Conservation (phyloP, 768 basidiomycete species). For the Psilocybe azurescens region DNA sequence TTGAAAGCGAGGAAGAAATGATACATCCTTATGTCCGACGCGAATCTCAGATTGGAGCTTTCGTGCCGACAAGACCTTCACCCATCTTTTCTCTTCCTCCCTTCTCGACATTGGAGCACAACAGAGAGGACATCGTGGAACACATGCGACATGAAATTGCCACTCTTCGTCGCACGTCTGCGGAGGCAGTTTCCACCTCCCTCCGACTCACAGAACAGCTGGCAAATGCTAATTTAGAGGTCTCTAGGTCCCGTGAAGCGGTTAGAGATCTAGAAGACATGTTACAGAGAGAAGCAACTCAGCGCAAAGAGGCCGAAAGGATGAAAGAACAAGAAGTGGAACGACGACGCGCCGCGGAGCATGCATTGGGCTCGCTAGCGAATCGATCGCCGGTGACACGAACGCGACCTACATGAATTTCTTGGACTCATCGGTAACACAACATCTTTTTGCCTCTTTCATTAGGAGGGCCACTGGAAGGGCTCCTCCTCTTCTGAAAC, state of each 20-base stretch:
- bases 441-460: background rate
- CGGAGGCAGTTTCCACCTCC: slow-evolving; percentile 70
- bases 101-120: slow-evolving; percentile 42
- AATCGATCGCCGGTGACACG: slow-evolving; percentile 23
- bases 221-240: slow-evolving; percentile 66
- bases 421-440: background rate
- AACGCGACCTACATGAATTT: slow-evolving; percentile 3
- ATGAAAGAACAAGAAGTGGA: slow-evolving; percentile 61
- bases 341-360: slow-evolving; percentile 33
- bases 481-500: background rate
- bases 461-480: slow-evolving; percentile 1
- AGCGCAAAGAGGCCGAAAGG: slow-evolving; percentile 60
- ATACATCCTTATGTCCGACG: slow-evolving; percentile 50
- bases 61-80: slow-evolving; percentile 30
- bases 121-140: slow-evolving; percentile 53
- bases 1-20: slow-evolving; percentile 74
- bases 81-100: slow-evolving; percentile 49
- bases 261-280: slow-evolving; percentile 60
- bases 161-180: slow-evolving; percentile 65
- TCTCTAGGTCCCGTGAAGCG: slow-evolving; percentile 56
- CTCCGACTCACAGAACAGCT: slow-evolving; percentile 73
- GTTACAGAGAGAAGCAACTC: slow-evolving; percentile 63
- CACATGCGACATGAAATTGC: slow-evolving; percentile 71
- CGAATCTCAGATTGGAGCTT: slow-evolving; percentile 40
- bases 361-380: slow-evolving; percentile 24